phyloP scores from a whole-genome alignment of 2,329 filamentous ascomycete genomes.

The Hypoxylon sp. region DNA sequence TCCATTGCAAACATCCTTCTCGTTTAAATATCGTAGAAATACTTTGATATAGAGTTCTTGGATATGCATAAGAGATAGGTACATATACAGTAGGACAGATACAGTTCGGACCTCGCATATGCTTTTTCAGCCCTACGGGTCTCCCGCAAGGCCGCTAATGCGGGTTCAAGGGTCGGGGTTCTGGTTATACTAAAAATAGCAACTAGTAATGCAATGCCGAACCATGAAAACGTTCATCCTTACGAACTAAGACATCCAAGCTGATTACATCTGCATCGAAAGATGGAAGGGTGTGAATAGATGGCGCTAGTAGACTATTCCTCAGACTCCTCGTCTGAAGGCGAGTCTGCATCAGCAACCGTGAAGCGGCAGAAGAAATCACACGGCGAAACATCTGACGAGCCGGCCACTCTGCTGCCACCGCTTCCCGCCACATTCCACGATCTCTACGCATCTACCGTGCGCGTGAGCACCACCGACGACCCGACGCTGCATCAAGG shows the following conservation, averaged over 20 bases:
- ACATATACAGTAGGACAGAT: too few species aligned
- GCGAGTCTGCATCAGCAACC: slow-evolving; percentile 17
- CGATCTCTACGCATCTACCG: slow-evolving; percentile 86
- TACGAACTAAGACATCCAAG: too few species aligned
- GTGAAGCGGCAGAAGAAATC: slow-evolving; percentile 43
- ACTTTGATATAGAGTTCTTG: too few species aligned
- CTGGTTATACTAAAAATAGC: slow-evolving; percentile 1
- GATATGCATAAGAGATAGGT: too few species aligned
- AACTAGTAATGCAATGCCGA: slow-evolving; percentile 12
- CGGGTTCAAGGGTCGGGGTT: too few species aligned
- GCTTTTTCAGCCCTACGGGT: slow-evolving; percentile 26
- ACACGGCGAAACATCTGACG: slow-evolving; percentile 4
- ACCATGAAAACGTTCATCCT: too few species aligned
- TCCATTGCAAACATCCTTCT: too few species aligned
- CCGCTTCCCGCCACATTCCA: slow-evolving; percentile 84
- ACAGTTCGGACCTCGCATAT: neutral
- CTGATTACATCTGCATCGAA: too few species aligned
- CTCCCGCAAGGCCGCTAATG: slow-evolving; percentile 6
- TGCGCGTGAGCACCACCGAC: slow-evolving; percentile 79
- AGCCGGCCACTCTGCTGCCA: slow-evolving; percentile 63
- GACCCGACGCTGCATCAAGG: slow-evolving; percentile 87
- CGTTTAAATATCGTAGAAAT: too few species aligned
- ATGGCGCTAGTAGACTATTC: slow-evolving; percentile 55
- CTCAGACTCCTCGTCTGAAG: slow-evolving; percentile 40
- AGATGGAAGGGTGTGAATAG: too few species aligned